Conservation (phyloP, 345 rosid species). For the Eutrema heterophyllum region DNA sequence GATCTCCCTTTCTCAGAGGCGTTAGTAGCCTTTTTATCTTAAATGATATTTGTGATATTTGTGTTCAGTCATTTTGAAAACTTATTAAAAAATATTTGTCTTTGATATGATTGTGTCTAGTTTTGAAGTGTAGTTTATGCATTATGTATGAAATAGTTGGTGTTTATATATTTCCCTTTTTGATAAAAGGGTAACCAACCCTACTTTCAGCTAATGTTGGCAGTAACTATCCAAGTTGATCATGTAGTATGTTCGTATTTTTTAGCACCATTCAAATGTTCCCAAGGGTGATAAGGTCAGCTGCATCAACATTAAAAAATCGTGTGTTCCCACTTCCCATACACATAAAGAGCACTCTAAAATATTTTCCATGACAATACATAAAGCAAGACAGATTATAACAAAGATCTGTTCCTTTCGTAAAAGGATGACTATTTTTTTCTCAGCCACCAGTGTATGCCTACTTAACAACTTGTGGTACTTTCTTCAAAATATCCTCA, state of each 20-base stretch:
- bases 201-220: too few species aligned
- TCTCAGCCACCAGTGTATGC: neutral
- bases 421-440: neutral
- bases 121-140: too few species aligned
- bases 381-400: neutral
- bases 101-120: too few species aligned
- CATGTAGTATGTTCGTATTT: neutral
- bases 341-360: neutral
- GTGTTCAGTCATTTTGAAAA: too few species aligned
- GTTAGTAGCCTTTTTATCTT: too few species aligned
- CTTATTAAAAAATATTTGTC: too few species aligned
- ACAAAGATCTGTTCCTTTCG: neutral
- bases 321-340: constrained; percentile 1
- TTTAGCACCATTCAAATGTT: neutral
- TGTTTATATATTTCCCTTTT: too few species aligned
- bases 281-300: neutral
- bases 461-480: neutral
- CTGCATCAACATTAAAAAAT: neutral
- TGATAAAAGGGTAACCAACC: too few species aligned
- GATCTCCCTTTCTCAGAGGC: too few species aligned
- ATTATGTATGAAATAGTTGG: too few species aligned
- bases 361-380: too few species aligned
- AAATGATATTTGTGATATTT: too few species aligned
- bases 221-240: constrained; percentile 1
- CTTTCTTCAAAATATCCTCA: neutral